Evolutionary conservation across 768 basidiomycete genomes (phyloP).

Genomic region (Hericium rajendrae): DNA sequence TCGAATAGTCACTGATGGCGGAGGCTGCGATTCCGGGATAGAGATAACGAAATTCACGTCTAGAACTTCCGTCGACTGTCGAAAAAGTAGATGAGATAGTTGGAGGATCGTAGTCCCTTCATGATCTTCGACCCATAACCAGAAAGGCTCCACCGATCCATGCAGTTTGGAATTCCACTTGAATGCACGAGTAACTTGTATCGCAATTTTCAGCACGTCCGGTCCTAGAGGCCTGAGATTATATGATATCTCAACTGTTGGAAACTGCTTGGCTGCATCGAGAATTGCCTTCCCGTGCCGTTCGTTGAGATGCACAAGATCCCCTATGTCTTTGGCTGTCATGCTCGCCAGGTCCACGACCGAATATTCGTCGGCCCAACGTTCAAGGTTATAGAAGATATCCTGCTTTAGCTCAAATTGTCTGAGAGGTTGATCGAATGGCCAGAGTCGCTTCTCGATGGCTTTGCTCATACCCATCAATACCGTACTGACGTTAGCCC

Average conservation of each 20-base stretch:
- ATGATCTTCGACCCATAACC: slow-evolving; percentile 91
- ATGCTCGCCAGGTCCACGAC: slow-evolving; percentile 62
- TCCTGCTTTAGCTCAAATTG: slow-evolving; percentile 76
- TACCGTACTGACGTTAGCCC: slow-evolving; percentile 72
- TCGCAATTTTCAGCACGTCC: slow-evolving; percentile 71
- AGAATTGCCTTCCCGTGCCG: slow-evolving; percentile 71
- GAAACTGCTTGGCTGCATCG: slow-evolving; percentile 78
- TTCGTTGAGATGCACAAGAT: slow-evolving; percentile 80
- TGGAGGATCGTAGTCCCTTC: slow-evolving; percentile 78
- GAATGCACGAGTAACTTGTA: slow-evolving; percentile 59
- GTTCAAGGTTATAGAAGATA: slow-evolving; percentile 66
- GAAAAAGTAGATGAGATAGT: slow-evolving; percentile 61
- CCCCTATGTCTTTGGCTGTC: slow-evolving; percentile 61
- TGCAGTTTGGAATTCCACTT: slow-evolving; percentile 74
- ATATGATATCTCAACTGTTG: slow-evolving; percentile 55
- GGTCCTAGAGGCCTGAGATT: slow-evolving; percentile 72
- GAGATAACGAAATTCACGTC: slow-evolving; percentile 76
- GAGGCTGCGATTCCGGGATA: slow-evolving; percentile 46
- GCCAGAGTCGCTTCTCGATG: slow-evolving; percentile 88
- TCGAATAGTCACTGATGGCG: slow-evolving; percentile 62
- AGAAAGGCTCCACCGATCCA: slow-evolving; percentile 76
- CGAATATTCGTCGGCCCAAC: slow-evolving; percentile 74
- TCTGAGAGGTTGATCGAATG: slow-evolving; percentile 82
- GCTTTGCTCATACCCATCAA: slow-evolving; percentile 91
- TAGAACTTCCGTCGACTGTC: slow-evolving; percentile 48